Conservation (phyloP, 2,329 filamentous ascomycete genomes). For the Apiospora phragmitis region DNA sequence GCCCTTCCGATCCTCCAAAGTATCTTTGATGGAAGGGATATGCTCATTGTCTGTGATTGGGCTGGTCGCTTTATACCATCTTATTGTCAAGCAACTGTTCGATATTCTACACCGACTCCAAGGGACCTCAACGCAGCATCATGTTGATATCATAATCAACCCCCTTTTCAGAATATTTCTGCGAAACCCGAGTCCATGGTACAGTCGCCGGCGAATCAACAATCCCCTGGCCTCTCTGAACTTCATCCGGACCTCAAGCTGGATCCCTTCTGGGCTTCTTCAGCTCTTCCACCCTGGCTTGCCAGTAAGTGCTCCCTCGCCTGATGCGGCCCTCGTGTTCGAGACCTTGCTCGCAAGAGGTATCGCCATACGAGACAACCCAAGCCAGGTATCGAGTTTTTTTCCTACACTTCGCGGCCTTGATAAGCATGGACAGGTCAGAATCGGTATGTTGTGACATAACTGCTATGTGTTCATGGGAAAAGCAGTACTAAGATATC, state of each 20-base stretch:
- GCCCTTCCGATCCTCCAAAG: too few relatives aligned
- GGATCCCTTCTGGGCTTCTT: background rate
- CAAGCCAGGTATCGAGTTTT: background rate
- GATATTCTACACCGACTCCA: background rate
- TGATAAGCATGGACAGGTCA: background rate
- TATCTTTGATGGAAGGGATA: background rate
- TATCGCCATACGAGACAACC: background rate
- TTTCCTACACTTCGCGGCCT: background rate
- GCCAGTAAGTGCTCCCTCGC: background rate
- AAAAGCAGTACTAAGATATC: background rate
- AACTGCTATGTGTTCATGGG: accelerated
- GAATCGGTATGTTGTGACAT: background rate
- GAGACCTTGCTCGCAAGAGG: background rate
- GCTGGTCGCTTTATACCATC: background rate
- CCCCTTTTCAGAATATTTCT: background rate
- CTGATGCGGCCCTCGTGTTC: background rate
- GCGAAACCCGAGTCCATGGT: background rate
- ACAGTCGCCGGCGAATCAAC: background rate
- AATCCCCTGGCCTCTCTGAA: background rate
- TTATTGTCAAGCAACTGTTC: background rate
- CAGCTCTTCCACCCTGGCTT: background rate
- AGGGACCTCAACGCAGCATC: background rate
- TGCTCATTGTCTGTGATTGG: background rate
- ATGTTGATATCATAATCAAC: background rate
- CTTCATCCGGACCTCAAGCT: background rate